Evolutionary conservation across 2,329 filamentous ascomycete species (phyloP), one percentile per base, ranked within the genome.

Genomic region (Aspergillus alliaceus): DNA sequence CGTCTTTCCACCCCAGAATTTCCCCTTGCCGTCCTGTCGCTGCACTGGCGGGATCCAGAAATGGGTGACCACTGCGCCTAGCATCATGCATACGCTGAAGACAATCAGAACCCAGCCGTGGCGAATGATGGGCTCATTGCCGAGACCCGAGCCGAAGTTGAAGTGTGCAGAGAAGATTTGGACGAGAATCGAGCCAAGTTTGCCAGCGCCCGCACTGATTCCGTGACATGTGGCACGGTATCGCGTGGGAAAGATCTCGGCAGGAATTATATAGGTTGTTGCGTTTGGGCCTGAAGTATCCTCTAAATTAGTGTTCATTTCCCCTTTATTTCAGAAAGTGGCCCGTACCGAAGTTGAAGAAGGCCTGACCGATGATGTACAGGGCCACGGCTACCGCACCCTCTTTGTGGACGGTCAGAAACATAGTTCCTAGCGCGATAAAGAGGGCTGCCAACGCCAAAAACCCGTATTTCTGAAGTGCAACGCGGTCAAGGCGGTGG

Each of bases 171-270:
- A 74, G 51, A 77, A 73, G 22, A 77, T 51, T 55, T 77, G 75
- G 20, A 77, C 73, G 14, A 77, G 66, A 51, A 78, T 74, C 0
- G 81, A 80, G 18, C 82, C 82, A 0, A 84, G 67, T 64, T 84
- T 84, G 4, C 82, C 82, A 1, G 75, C 66, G 1, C 76, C 82
- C n/a, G 82, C 82, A 27, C 78, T 77, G 58, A 84, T 77, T 20
- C 82, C 82, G 64, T 84, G 80, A 58, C 78, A 81, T 1, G 79
- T 81, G 52, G 76, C 81, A 18, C 82, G 77, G 63, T 84, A 84
- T 18, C 79, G 74, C 0, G 82, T 84, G 3, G 82, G 82, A 60
- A 84, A 85, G 51, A 83, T 76, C 59, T 84, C 82, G 12, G 81
- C 81, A n/a, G 82, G 79, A 35, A 84, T 80, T 64, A 80, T 77